phyloP scores from a whole-genome alignment of 306 rosid species.

The Styphnolobium japonicum region DNA sequence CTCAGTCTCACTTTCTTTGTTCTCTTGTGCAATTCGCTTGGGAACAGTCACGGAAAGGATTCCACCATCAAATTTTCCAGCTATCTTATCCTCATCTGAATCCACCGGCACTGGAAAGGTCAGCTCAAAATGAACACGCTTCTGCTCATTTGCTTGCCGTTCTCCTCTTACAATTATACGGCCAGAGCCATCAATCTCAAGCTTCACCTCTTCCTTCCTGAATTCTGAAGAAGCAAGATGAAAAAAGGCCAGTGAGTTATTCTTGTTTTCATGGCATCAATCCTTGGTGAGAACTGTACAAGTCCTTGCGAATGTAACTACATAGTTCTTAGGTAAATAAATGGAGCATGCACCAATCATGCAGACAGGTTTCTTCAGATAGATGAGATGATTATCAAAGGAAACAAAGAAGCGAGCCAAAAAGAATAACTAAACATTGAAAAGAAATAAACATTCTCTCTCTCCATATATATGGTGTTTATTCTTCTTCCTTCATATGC shows the following conservation, averaged over 20 bases:
- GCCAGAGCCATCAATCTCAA: conserved; percentile 40
- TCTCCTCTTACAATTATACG: conserved; percentile 45
- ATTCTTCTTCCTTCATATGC: not conserved
- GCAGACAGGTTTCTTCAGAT: not conserved
- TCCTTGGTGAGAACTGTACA: not conserved
- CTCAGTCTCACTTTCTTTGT: conserved; percentile 25
- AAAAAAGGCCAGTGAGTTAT: not conserved
- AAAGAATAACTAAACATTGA: not conserved
- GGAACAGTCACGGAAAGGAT: conserved; percentile 62
- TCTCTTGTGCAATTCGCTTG: conserved; percentile 23
- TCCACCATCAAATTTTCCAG: conserved; percentile 52
- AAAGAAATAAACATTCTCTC: not conserved
- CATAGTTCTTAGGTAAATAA: not conserved
- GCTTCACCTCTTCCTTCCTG: conserved; percentile 55
- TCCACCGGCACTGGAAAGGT: conserved; percentile 39
- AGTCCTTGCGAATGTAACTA: not conserved
- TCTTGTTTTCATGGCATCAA: not conserved
- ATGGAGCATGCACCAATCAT: not conserved
- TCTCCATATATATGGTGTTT: not conserved
- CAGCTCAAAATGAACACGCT: conserved; percentile 39
- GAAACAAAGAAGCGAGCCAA: conserved; percentile 10
- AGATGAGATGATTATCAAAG: not conserved
- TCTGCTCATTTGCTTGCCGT: conserved; percentile 41
- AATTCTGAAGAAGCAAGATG: conserved; percentile 42
- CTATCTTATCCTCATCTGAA: conserved; percentile 42